A percentile compares a stretch with the other conserved stretches of the same genome.
Conservation (phyloP, 768 basidiomycete genomes). For the Lactarius quietus region DNA sequence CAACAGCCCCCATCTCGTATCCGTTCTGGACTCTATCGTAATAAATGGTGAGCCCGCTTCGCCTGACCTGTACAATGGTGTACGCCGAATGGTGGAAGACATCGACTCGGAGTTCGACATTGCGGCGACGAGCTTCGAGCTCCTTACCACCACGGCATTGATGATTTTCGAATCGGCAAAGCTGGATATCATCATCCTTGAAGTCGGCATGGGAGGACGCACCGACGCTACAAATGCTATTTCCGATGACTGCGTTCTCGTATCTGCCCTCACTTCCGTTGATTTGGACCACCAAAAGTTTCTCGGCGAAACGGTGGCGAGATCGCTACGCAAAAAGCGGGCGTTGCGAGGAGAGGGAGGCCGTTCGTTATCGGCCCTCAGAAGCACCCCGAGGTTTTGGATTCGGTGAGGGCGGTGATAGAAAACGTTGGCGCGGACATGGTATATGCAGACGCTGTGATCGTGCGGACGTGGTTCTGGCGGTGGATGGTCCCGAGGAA, state of each 20-base stretch:
- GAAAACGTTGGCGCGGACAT: conserved; percentile 40
- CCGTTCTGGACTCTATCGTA: conserved; percentile 69
- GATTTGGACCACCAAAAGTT: conserved; percentile 94
- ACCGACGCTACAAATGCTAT: conserved; percentile 93
- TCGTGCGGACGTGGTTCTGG: conserved; percentile 35
- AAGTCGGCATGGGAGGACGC: conserved; percentile 94
- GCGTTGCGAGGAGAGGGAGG: conserved; percentile 61
- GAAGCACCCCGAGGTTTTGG: conserved; percentile 46
- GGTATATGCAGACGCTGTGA: conserved; percentile 34
- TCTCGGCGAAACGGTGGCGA: conserved; percentile 70
- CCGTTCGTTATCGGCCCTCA: conserved; percentile 70
- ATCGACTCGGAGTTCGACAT: conserved; percentile 44
- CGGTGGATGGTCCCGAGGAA: conserved; percentile 35
- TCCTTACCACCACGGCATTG: conserved; percentile 80
- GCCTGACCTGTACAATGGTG: conserved; percentile 43
- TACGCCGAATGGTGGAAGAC: conserved; percentile 46
- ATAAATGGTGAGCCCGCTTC: conserved; percentile 58
- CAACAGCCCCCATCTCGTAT: conserved; percentile 89
- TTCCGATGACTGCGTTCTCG: conserved; percentile 60
- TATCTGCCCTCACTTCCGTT: conserved; percentile 80
- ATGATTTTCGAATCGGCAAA: conserved; percentile 60
- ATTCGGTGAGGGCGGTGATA: conserved; percentile 44
- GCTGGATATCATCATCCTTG: conserved; percentile 83
- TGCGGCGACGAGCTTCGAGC: conserved; percentile 72
- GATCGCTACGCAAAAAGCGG: conserved; percentile 82